Evolutionary conservation across 768 basidiomycete genomes (phyloP).

Genomic region (Lactarius evosmus): DNA sequence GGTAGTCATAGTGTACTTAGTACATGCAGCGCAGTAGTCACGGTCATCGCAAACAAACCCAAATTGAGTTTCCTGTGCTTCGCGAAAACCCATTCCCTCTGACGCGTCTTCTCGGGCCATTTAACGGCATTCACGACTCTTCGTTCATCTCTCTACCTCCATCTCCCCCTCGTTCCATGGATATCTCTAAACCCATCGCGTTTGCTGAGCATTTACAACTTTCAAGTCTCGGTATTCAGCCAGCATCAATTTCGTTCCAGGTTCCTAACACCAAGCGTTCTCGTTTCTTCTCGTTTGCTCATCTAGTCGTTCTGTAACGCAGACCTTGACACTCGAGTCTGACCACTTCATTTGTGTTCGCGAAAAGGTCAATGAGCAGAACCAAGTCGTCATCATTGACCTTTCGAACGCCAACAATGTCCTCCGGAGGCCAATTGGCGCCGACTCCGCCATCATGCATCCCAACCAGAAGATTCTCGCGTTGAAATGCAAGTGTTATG

Average conservation of each 20-base stretch:
- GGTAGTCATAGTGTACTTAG: not conserved
- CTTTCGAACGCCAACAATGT: slow-evolving; percentile 97
- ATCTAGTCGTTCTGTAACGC: slow-evolving; percentile 2
- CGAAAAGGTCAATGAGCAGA: slow-evolving; percentile 91
- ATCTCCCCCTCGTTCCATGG: slow-evolving; percentile 30
- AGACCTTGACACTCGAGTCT: slow-evolving; percentile 94
- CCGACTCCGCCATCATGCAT: slow-evolving; percentile 99
- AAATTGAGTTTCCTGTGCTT: slow-evolving; percentile 18
- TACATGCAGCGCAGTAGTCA: no score
- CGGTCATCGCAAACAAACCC: slow-evolving; percentile 23
- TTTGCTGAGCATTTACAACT: slow-evolving; percentile 93
- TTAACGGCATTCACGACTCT: slow-evolving; percentile 24
- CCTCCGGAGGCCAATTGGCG: slow-evolving; percentile 89
- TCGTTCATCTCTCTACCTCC: not conserved
- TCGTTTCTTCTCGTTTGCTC: slow-evolving; percentile 7
- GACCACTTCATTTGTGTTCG: slow-evolving; percentile 98
- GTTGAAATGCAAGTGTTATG: slow-evolving; percentile 65
- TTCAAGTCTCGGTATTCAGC: slow-evolving; percentile 93
- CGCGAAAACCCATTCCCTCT: not conserved
- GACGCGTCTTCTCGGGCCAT: slow-evolving; percentile 20
- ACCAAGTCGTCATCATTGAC: slow-evolving; percentile 99
- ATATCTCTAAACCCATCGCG: slow-evolving; percentile 68
- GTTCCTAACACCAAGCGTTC: slow-evolving; percentile 42
- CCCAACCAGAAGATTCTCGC: slow-evolving; percentile 95
- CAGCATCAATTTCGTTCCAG: slow-evolving; percentile 96